These are phyloP conservation scores for Allomyces javanicus DNA, from an alignment of 192 early-diverging fungal genomes.

Conservation along the genomic window DNA sequence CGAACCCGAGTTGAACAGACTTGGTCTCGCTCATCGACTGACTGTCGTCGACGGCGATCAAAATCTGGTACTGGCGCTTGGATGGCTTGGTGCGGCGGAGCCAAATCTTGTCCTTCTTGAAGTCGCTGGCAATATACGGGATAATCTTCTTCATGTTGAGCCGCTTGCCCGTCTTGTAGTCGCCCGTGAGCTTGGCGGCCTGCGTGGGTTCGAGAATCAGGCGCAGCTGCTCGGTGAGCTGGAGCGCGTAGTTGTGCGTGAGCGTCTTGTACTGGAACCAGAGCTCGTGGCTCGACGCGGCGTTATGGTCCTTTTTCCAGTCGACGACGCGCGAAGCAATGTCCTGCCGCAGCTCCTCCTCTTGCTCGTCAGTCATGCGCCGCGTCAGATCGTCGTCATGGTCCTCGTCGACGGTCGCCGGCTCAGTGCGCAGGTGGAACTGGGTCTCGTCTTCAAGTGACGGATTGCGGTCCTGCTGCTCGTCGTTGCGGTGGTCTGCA, in stretches of 20 bases:
- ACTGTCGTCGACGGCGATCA: conserved; percentile 95
- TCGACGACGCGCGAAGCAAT: background rate
- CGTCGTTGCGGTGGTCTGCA: background rate
- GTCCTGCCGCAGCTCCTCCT: conserved; percentile 16
- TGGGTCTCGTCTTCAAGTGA: too few species aligned
- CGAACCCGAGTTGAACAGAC: conserved; percentile 78
- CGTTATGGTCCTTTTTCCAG: background rate
- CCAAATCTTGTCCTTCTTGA: conserved; percentile 99
- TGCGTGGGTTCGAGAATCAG: conserved; percentile 92
- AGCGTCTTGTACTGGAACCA: conserved; percentile 80
- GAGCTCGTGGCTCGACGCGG: conserved; percentile 22
- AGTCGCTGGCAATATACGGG: conserved; percentile 94
- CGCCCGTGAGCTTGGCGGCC: conserved; percentile 87
- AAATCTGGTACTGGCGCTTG: conserved; percentile 93
- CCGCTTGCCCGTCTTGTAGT: conserved; percentile 95
- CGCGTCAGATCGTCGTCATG: background rate
- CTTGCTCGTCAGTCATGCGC: conserved; percentile 5
- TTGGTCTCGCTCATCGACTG: conserved; percentile 85
- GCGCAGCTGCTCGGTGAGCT: conserved; percentile 84
- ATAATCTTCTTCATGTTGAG: conserved; percentile 99
- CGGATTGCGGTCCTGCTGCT: background rate
- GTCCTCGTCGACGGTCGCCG: background rate
- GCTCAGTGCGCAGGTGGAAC: too few species aligned
- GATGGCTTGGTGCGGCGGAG: conserved; percentile 87
- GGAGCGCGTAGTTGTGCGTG: conserved; percentile 75